Percentiles rank a stretch among this genome's conserved stretches.
Conservation (phyloP, 2,329 filamentous ascomycete species). For the Ascocoryne sarcoides region DNA sequence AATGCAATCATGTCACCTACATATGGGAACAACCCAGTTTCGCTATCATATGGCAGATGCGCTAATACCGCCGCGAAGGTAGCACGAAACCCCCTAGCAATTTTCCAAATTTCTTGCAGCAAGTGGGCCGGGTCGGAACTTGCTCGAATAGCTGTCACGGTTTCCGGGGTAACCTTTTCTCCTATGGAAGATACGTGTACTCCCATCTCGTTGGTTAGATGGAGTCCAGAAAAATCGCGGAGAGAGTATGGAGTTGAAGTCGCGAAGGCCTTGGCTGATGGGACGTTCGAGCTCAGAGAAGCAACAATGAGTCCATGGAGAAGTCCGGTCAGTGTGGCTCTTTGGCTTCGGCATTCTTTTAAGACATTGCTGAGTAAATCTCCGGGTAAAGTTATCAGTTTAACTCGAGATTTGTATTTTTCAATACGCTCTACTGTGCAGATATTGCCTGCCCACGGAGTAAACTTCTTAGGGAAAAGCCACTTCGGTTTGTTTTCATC, state of each 20-base stretch:
- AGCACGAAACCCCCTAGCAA: constrained; percentile 13
- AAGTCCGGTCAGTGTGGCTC: constrained; percentile 40
- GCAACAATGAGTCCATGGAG: constrained; percentile 38
- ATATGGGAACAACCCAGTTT: constrained; percentile 33
- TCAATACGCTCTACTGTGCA: constrained; percentile 29
- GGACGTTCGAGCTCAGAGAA: constrained; percentile 34
- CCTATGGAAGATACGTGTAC: constrained; percentile 28
- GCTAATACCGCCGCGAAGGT: constrained; percentile 31
- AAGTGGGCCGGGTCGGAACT: constrained; percentile 15
- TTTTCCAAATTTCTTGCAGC: constrained; percentile 34
- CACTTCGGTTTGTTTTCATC: constrained; percentile 32
- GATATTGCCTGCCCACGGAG: constrained; percentile 33
- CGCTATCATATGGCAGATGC: constrained; percentile 36
- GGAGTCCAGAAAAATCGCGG: constrained; percentile 30
- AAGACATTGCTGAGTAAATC: constrained; percentile 4
- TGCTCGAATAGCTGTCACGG: constrained; percentile 16
- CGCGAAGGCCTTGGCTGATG: constrained; percentile 30
- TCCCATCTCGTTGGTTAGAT: constrained; percentile 22
- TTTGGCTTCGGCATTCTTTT: constrained; percentile 22
- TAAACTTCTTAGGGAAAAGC: constrained; percentile 23
- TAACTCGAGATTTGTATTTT: constrained; percentile 6
- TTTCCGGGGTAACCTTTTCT: constrained; percentile 1
- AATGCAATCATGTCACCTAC: constrained; percentile 37
- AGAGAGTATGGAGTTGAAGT: constrained; percentile 38
- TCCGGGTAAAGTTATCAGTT: constrained; percentile 8